Base-by-base conservation (phyloP, 768 basidiomycete genomes). In the Lentinula guzmanii region DNA sequence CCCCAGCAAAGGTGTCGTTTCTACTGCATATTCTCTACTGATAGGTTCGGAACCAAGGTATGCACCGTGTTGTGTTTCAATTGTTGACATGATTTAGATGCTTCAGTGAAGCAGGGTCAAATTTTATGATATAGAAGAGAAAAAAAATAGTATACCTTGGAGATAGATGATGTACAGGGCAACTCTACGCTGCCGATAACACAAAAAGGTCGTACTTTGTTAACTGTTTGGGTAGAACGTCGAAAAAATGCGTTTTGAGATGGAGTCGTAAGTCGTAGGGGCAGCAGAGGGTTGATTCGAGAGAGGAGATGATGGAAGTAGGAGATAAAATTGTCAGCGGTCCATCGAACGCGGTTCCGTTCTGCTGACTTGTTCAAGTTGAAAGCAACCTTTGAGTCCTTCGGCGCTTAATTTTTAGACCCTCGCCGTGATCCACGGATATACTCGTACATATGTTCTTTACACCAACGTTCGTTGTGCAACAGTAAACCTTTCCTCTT, bases 11-110 rank as follows among this genome's bases (percentile, higher is more conserved):
- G 55, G 55, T 21, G 39, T 56, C 21, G 21, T 43, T 56, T 56
- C 55, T 42, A 33, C 55, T 56, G 37, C 55, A 24, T 56, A 56
- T 41, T 41, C 55, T 10, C 55, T 39, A 43, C 37, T n/a, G 24
- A 43, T 2, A 24, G 24, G 39, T 56, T 56, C 55, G 28, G 55
- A 31, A 6, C 24, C 55, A 28, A 56, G 39, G 24, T 56, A 56
- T 28, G 55, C 41, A 2, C 55, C 55, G 41, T 56, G 55, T 43
- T 56, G 55, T n/a, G 41, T 56, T 56, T 56, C 55, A 9, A 56
- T 56, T 28, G 55, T 21, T 4, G 55, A 56, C 55, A 56, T 56
- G 18, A 8, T 31, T 11, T 9, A 6, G 9, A 7, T 42, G 15
- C 37, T 54, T 21, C 7, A 11, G n/a, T 7, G 0, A 24, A 16